Conservation (phyloP, 257 asterid genomes). For the Jacaranda copaia region DNA sequence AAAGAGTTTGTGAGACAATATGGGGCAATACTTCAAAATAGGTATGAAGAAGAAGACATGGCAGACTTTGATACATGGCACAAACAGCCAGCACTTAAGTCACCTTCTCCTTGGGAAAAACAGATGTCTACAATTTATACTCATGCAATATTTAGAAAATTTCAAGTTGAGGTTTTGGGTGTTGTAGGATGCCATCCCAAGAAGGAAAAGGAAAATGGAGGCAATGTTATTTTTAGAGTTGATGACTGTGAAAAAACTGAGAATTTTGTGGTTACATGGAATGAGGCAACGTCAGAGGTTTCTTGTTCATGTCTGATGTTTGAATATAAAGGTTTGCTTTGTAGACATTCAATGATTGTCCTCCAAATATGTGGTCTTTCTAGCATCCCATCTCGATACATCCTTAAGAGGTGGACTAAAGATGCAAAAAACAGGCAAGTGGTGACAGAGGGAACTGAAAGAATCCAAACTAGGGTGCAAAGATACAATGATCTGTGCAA, state of each 20-base stretch:
- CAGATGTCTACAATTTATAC: constrained; percentile 93
- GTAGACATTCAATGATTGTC: constrained; percentile 95
- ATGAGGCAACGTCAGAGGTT: constrained; percentile 72
- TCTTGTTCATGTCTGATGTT: constrained; percentile 95
- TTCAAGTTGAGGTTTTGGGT: constrained; percentile 94
- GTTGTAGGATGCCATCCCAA: constrained; percentile 98
- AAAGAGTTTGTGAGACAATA: constrained; percentile 92
- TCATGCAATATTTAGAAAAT: constrained; percentile 85
- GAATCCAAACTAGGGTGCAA: constrained; percentile 74
- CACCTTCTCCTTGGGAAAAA: constrained; percentile 99
- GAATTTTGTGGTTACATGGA: constrained; percentile 78
- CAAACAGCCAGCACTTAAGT: constrained; percentile 95
- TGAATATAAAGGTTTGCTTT: constrained; percentile 88
- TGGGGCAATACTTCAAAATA: constrained; percentile 75
- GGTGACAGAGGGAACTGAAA: constrained; percentile 64
- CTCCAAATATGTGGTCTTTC: constrained; percentile 95
- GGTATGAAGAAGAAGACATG: constrained; percentile 93
- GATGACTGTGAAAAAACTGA: constrained; percentile 92
- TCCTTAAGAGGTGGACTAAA: constrained; percentile 95
- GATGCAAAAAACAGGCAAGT: constrained; percentile 74
- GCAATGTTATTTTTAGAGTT: constrained; percentile 62
- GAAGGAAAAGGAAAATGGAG: constrained; percentile 72
- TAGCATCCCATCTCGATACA: constrained; percentile 79
- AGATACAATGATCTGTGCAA: constrained; percentile 90
- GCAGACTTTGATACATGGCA: constrained; percentile 96